Percentiles rank a stretch among this genome's conserved stretches.
Evolutionary conservation across 148 eudicot genomes (phyloP).

Genomic region (Camellia sinensis): DNA sequence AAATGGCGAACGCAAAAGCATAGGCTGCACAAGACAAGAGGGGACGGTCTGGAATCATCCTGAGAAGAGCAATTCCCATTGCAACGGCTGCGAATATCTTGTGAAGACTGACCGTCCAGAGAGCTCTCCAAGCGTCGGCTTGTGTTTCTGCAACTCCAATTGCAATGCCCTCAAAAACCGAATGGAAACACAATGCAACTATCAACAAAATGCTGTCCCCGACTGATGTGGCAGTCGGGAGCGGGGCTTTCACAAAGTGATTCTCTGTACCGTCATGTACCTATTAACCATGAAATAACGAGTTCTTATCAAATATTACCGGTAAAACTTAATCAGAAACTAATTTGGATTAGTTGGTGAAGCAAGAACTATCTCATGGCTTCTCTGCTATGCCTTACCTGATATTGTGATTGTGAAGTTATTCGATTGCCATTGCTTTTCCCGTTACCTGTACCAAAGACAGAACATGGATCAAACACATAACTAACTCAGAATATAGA

Average conservation of each 20-base stretch:
- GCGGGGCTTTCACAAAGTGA: slow-evolving; percentile 24
- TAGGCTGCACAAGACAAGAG: slow-evolving; percentile 48
- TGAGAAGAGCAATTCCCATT: slow-evolving; percentile 65
- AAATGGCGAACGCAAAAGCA: slow-evolving; percentile 63
- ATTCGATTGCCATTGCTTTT: background rate
- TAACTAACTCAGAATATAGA: too few species aligned
- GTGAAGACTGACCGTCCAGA: slow-evolving; percentile 66
- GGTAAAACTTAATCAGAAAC: background rate
- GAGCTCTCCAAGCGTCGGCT: slow-evolving; percentile 61
- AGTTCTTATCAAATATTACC: background rate
- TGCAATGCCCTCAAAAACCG: slow-evolving; percentile 66
- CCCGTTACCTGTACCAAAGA: slow-evolving; percentile 1
- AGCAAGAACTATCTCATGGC: background rate
- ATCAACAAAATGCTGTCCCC: slow-evolving; percentile 61
- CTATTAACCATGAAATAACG: slow-evolving; percentile 10
- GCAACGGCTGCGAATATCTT: slow-evolving; percentile 68
- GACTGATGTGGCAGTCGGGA: slow-evolving; percentile 40
- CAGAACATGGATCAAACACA: background rate
- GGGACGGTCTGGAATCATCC: slow-evolving; percentile 59
- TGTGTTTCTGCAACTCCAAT: slow-evolving; percentile 58
- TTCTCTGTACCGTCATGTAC: slow-evolving; percentile 9
- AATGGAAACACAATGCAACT: slow-evolving; percentile 65
- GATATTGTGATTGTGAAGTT: slow-evolving; percentile 17
- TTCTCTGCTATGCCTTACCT: slow-evolving; percentile 20
- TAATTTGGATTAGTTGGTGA: background rate